Conservation (phyloP, 306 rosid genomes). For the Nissolia schottii region DNA sequence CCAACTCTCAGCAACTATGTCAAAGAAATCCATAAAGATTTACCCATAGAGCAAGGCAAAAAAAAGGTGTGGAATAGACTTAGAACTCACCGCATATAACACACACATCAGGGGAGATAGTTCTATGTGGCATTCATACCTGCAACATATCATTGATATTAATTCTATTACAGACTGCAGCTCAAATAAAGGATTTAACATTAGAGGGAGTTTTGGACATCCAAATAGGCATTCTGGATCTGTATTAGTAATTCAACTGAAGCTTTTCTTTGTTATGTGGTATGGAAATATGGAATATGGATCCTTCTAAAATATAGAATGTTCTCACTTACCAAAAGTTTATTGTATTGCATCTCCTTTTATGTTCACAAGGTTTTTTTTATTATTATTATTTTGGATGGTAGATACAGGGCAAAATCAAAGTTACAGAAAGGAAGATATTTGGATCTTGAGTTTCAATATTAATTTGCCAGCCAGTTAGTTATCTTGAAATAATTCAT, state of each 20-base stretch:
- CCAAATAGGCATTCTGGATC: background rate
- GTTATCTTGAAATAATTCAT: background rate
- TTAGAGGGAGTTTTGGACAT: too few relatives aligned
- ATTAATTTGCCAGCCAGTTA: background rate
- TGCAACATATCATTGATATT: too few relatives aligned
- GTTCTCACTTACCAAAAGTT: background rate
- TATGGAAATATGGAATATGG: background rate
- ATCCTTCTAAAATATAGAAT: background rate
- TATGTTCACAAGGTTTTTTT: background rate
- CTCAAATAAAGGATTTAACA: too few relatives aligned
- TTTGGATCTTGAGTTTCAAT: slow-evolving; percentile 3
- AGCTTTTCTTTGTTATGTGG: background rate
- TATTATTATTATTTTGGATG: background rate
- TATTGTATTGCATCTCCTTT: background rate
- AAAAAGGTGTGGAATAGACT: too few relatives aligned
- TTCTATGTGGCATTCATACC: too few relatives aligned
- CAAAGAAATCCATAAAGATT: too few relatives aligned
- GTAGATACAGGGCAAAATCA: background rate
- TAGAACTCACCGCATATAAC: too few relatives aligned
- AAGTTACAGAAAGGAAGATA: background rate
- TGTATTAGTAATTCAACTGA: background rate
- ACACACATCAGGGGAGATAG: too few relatives aligned
- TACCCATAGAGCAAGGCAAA: too few relatives aligned
- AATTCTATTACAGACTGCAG: too few relatives aligned
- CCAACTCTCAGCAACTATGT: too few relatives aligned